phyloP scores from a whole-genome alignment of 148 eudicot genomes.

The Hydrangea macrophylla region DNA sequence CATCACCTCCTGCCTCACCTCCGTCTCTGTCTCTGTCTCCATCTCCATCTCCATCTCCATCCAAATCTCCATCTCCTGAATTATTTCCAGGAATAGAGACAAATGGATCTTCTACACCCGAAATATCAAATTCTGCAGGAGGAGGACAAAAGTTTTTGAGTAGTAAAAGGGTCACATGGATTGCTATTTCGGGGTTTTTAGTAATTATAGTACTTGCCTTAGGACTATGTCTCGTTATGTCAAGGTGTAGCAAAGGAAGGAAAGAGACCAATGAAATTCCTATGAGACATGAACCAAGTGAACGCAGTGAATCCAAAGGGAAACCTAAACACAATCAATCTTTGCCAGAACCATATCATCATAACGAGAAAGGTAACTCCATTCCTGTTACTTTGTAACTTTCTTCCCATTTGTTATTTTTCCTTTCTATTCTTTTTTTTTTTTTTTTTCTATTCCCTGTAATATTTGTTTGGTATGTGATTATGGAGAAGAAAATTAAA shows the following conservation, averaged over 20 bases:
- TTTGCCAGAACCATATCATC: conserved; percentile 38
- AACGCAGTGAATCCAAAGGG: conserved; percentile 18
- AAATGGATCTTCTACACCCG: conserved; percentile 35
- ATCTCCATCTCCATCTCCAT: conserved; percentile 45
- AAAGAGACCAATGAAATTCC: conserved; percentile 25
- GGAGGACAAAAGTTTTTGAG: conserved; percentile 23
- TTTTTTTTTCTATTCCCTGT: neutral
- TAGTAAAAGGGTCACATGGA: conserved; percentile 36
- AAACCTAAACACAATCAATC: conserved; percentile 29
- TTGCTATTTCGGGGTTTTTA: conserved; percentile 46
- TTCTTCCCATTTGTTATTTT: neutral
- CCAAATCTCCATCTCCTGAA: conserved; percentile 41
- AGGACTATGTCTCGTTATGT: conserved; percentile 50
- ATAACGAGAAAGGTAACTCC: conserved; percentile 40
- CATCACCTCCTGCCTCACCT: conserved; percentile 59
- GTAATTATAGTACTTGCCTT: conserved; percentile 43
- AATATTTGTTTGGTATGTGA: too few species aligned
- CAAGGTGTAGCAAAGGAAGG: conserved; percentile 51
- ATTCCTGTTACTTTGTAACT: neutral
- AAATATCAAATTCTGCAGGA: conserved; percentile 26
- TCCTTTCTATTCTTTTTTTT: neutral
- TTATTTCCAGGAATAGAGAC: conserved; percentile 24
- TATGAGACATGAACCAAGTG: conserved; percentile 30
- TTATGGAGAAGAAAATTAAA: too few species aligned
- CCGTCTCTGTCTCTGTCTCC: conserved; percentile 47